Base-by-base conservation (phyloP, 1,284 basidiomycete genomes). In the Moesziomyces aphidis region DNA sequence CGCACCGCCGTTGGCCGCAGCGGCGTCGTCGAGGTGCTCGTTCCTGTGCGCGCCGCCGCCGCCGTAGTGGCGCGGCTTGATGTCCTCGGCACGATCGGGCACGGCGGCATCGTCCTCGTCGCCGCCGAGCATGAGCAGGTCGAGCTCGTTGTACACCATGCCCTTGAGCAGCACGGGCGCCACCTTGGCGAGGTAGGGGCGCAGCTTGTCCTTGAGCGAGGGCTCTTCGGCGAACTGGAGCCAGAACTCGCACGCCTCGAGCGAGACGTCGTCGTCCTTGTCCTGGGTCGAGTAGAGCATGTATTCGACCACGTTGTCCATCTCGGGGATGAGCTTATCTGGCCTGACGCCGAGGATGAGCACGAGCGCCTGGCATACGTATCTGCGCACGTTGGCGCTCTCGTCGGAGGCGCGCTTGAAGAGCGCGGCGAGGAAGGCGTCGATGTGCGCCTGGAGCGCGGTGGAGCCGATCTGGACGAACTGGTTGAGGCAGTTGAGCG, bases 221-320 rank as follows among this genome's bases (percentile, higher is more conserved):
- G 91, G 90, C 82, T 98, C 94, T 85, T 99, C 97, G 19, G 97
- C 95, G 83, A 99, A 99, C 1, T 96, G 97, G 72, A 99, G 89
- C 97, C 97, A 99, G 86, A 99, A 99, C 88, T 99, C 97, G 89
- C 95, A 97, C 15, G 97, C 97, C 86, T 97, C 94, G 50, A 86
- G 76, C 24, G 82, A 80, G 36, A 83, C 82, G 48, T 84, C 83
- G 50, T 83, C 80, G 85, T 98, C 93, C 86, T 92, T 91, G 88
- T 98, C 96, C 85, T 95, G 94, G 11, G 94, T 98, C 42, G 94
- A 97, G 87, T 95, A 99, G 44, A 98, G 89, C 93, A 99, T 99
- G 86, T 97, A 99, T 84, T 97, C 94, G 45, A 97, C 95, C 48
- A 99, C 94, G 79, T 94, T 95, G 54, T 88, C 86, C 89, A 99